phyloP scores from a whole-genome alignment of 176 grass and related monocot species.

The Eragrostis nindensis region DNA sequence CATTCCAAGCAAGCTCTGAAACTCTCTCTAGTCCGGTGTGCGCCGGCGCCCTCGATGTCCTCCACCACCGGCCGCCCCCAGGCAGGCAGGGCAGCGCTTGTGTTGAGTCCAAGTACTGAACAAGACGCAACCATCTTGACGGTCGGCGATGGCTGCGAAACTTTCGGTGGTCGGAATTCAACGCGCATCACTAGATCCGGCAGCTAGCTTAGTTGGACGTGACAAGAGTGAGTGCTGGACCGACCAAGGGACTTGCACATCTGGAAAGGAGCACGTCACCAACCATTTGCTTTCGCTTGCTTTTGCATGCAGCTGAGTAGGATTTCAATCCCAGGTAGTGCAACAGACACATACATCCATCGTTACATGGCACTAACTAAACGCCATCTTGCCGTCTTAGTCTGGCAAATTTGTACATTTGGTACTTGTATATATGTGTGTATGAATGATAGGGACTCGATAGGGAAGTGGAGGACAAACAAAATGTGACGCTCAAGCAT shows the following conservation, averaged over 20 bases:
- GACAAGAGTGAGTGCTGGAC: not conserved
- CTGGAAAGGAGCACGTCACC: slow-evolving; percentile 22
- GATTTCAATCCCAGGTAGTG: not conserved
- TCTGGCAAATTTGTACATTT: not conserved
- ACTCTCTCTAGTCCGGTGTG: not conserved
- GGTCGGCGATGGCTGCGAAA: not conserved
- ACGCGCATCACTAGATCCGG: not conserved
- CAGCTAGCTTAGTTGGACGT: not conserved
- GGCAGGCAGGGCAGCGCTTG: not conserved
- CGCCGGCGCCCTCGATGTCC: not conserved
- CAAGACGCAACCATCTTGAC: not conserved
- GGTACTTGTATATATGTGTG: not conserved
- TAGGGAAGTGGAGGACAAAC: slow-evolving; percentile 16
- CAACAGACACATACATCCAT: not conserved
- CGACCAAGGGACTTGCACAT: not conserved
- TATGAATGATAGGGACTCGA: not conserved
- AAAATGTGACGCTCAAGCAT: slow-evolving; percentile 11
- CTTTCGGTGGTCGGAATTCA: slow-evolving; percentile 31
- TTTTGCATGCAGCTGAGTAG: not conserved
- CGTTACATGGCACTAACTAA: not conserved
- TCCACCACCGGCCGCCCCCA: not conserved
- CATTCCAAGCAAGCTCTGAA: not conserved
- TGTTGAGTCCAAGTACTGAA: not conserved
- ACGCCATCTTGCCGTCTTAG: not conserved
- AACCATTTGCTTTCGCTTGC: not conserved